Conservation (phyloP, 73 alveolate species). For the Paramecium tetraurelia region DNA sequence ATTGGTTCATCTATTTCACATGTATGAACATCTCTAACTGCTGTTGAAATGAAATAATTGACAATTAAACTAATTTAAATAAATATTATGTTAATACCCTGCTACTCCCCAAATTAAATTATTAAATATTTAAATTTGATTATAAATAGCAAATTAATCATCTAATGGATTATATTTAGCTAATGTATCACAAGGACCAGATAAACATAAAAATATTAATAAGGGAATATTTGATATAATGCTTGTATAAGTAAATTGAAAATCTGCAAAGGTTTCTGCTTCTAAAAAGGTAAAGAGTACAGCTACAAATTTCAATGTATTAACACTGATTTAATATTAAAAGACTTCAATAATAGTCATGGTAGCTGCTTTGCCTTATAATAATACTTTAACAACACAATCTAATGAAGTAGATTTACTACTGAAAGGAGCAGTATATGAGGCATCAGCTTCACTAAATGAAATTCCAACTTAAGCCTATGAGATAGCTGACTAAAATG, state of each 20-base stretch:
- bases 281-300: not conserved
- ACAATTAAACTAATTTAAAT: not conserved
- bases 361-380: constrained; percentile 56
- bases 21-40: not conserved
- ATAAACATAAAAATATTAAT: not conserved
- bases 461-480: constrained; percentile 60
- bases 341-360: constrained; percentile 58
- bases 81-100: not conserved
- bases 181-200: not conserved
- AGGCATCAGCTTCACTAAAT: constrained; percentile 60
- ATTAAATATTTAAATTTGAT: not conserved
- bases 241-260: not conserved
- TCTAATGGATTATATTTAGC: not conserved
- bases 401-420: constrained; percentile 27
- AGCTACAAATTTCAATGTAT: not conserved
- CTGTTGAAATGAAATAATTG: not conserved
- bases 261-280: constrained; percentile 27
- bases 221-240: not conserved
- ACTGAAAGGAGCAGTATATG: constrained; percentile 57
- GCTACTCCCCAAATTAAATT: not conserved
- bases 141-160: not conserved
- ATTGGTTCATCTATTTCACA: not conserved
- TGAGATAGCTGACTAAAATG: constrained; percentile 43
- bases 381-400: constrained; percentile 32
- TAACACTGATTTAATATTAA: constrained; percentile 19